Base-by-base conservation (phyloP, 2,329 filamentous ascomycete genomes). In the Exutisphaerella laricina region DNA sequence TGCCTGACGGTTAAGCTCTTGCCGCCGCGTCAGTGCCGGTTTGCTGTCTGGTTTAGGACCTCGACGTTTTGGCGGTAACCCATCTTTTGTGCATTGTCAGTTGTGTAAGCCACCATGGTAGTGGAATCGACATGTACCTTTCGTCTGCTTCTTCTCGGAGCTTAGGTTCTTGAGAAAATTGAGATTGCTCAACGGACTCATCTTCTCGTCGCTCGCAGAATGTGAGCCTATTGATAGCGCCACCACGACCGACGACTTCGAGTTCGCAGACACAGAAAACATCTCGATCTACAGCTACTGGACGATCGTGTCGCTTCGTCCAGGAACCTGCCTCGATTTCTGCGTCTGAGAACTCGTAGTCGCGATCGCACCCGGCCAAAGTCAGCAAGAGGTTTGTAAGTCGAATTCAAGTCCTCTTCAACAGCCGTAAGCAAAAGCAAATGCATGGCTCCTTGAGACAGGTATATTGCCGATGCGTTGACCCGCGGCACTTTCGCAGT, bases 31-130 rank as follows among this genome's bases (percentile, higher is more conserved):
- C 58, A 95, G 70, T 32, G 92, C 90, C 13, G 92, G 92, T 63
- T 94, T 96, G 71, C 85, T 94, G 65, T 97, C 92, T 14, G 92
- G 92, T 64, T 97, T 97, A 0, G 92, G 92, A 1, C 92, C 92
- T 65, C 92, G 80, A 54, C 87, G 80, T 69, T 97, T 98, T 2
- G 87, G 80, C 6, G 84, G 75, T 59, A 92, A 84, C 33, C 88
- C 89, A 71, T 95, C 89, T 84, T 12, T 25, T 30, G 28, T 12
- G 34, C 20, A 26, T 21, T 23, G n/a, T n/a, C n/a, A 10, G 9
- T 17, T 23, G 51, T 8, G 23, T n/a, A n/a, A n/a, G n/a, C n/a
- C 30, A 18, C 14, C 3, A 7, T 12, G 14, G 30, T 4, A 7
- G 7, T 9, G 6, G 17, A 6, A 12, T 18, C 4, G 8, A 5